phyloP scores from a whole-genome alignment of 1,139 yeast genomes.

The Candida glucosophila region DNA sequence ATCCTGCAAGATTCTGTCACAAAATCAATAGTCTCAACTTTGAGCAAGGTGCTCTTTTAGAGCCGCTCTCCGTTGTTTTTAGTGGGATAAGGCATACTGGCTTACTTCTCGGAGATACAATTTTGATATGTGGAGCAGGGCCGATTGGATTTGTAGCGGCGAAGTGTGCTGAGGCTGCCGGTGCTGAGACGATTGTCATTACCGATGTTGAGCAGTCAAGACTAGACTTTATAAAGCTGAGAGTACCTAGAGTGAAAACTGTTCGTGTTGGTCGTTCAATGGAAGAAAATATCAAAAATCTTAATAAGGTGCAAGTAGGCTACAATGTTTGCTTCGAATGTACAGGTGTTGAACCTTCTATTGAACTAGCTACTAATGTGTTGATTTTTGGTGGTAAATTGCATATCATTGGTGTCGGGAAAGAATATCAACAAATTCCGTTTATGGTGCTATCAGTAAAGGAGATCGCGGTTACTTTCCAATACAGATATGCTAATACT shows the following conservation, averaged over 20 bases:
- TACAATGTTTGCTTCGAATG: conserved; percentile 18
- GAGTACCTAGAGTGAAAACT: conserved; percentile 19
- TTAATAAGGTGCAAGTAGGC: conserved; percentile 3
- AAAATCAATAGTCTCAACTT: conserved; percentile 13
- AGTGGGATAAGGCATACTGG: conserved; percentile 15
- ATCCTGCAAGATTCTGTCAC: conserved; percentile 12
- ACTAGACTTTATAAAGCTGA: conserved; percentile 16
- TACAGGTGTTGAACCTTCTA: conserved; percentile 20
- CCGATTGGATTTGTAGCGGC: conserved; percentile 20
- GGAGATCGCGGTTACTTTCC: conserved; percentile 26
- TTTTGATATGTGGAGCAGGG: conserved; percentile 18
- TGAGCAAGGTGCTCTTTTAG: conserved; percentile 20
- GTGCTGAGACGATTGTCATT: conserved; percentile 17
- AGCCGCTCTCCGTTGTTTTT: conserved; percentile 18
- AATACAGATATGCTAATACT: conserved; percentile 28
- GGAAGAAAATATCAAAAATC: conserved; percentile 15
- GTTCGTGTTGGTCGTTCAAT: conserved; percentile 12
- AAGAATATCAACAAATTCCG: conserved; percentile 22
- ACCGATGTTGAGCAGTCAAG: conserved; percentile 16
- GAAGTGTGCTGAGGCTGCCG: conserved; percentile 14
- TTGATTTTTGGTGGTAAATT: conserved; percentile 24
- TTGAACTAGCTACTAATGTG: conserved; percentile 20
- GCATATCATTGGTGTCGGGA: conserved; percentile 28
- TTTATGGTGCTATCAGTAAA: conserved; percentile 29
- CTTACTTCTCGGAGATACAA: conserved; percentile 14